Evolutionary conservation across 495 filamentous ascomycete genomes (phyloP).

Genomic region (Podospora pseudoanserina): DNA sequence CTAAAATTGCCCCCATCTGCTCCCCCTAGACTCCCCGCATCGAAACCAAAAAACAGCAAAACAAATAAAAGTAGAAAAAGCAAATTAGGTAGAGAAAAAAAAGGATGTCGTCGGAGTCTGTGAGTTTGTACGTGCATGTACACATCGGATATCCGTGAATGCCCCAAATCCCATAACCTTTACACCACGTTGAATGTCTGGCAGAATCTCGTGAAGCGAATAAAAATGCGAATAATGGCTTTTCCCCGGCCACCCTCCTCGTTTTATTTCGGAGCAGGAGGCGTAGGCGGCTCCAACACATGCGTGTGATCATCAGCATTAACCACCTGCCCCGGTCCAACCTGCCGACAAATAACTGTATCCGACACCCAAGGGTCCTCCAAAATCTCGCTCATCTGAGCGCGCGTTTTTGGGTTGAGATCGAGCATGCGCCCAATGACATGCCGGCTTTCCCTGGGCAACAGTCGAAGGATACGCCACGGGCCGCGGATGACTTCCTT

Average conservation of each 20-base stretch:
- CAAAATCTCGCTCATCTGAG: constrained; percentile 78
- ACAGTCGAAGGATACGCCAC: constrained; percentile 84
- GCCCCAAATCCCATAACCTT: neutral
- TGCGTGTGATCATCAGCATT: constrained; percentile 51
- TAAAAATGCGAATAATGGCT: neutral
- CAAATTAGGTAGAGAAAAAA: neutral
- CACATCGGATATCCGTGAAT: neutral
- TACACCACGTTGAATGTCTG: neutral
- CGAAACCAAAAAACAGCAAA: neutral
- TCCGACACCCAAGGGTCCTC: constrained; percentile 84
- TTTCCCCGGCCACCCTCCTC: neutral
- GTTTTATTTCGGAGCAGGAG: constrained; percentile 21
- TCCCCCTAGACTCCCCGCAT: neutral
- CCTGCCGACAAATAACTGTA: constrained; percentile 57
- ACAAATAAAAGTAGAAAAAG: neutral
- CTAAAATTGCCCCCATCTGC: neutral
- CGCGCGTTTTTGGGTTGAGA: constrained; percentile 77
- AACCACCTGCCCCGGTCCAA: constrained; percentile 38
- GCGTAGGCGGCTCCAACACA: constrained; percentile 50
- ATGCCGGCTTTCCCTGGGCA: constrained; percentile 83
- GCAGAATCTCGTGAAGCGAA: neutral
- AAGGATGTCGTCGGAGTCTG: neutral
- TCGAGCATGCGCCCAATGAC: constrained; percentile 94
- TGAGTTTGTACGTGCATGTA: neutral
- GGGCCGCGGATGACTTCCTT: constrained; percentile 86